These are phyloP conservation scores for Chlamydomonas sp. DNA, from an alignment of 139 green algal genomes.

Conservation along the genomic window DNA sequence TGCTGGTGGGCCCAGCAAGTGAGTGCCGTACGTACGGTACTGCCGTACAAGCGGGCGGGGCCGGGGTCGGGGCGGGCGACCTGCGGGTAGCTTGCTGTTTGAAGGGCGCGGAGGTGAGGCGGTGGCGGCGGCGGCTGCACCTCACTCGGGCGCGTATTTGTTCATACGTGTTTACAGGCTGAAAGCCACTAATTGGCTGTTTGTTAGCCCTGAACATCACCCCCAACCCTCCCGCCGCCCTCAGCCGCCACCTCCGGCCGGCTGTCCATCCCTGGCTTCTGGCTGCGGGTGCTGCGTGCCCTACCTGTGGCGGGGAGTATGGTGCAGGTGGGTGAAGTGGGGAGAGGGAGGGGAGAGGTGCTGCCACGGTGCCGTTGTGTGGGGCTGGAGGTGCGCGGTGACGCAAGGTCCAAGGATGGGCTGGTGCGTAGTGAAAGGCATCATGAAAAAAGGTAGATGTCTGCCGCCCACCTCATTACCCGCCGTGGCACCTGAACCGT, in stretches of 20 bases:
- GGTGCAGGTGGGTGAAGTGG: background rate
- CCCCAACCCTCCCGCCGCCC: background rate
- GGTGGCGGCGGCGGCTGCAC: background rate
- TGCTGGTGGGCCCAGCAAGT: conserved; percentile 32
- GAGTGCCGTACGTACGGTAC: too few relatives aligned
- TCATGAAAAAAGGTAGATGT: too few relatives aligned
- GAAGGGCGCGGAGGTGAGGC: background rate
- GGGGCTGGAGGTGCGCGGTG: too few relatives aligned
- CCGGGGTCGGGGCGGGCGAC: too few relatives aligned
- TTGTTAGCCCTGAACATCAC: background rate
- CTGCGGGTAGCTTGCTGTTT: too few relatives aligned
- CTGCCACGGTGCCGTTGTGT: background rate
- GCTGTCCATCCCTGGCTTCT: conserved; percentile 34
- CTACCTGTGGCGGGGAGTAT: background rate
- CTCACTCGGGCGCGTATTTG: background rate
- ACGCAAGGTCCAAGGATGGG: too few relatives aligned
- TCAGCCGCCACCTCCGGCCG: background rate
- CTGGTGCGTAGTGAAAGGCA: too few relatives aligned
- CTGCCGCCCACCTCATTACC: too few relatives aligned
- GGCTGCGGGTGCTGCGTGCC: conserved; percentile 15
- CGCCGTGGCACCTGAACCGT: too few relatives aligned
- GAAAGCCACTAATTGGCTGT: too few relatives aligned
- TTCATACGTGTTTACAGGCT: too few relatives aligned
- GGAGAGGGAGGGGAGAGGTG: background rate
- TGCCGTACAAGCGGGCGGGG: too few relatives aligned